These are phyloP conservation scores for Actinidia polygama DNA, from an alignment of 179 eudicot species.

Conservation along the genomic window DNA sequence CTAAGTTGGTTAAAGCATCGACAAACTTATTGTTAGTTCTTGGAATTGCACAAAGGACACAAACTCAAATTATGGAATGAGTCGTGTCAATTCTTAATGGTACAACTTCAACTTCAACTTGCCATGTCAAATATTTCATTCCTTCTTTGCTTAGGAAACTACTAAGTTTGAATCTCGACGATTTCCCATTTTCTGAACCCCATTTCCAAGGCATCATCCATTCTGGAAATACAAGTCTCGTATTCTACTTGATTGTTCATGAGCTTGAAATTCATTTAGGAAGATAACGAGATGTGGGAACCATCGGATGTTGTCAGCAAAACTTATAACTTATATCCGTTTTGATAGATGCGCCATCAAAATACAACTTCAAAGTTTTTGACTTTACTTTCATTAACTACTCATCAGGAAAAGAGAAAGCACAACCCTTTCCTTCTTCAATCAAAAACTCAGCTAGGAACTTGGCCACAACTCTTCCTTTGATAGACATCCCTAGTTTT, in stretches of 20 bases:
- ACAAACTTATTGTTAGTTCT: not conserved
- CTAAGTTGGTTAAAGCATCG: not conserved
- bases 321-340: no score
- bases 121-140: not conserved
- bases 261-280: not conserved
- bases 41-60: not conserved
- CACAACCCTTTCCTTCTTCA: no score
- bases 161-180: not conserved
- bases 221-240: not conserved
- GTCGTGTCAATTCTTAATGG: not conserved
- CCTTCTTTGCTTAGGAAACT: not conserved
- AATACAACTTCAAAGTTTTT: no score
- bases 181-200: not conserved
- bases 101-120: not conserved
- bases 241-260: not conserved
- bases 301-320: not conserved
- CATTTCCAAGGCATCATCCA: not conserved
- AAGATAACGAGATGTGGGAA: not conserved
- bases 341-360: no score
- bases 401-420: no score
- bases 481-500: no score
- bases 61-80: not conserved
- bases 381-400: no score
- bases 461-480: no score
- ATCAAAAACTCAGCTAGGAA: no score